phyloP scores from a whole-genome alignment of 805 yeast genomes.

The Metschnikowia reukaufii region DNA sequence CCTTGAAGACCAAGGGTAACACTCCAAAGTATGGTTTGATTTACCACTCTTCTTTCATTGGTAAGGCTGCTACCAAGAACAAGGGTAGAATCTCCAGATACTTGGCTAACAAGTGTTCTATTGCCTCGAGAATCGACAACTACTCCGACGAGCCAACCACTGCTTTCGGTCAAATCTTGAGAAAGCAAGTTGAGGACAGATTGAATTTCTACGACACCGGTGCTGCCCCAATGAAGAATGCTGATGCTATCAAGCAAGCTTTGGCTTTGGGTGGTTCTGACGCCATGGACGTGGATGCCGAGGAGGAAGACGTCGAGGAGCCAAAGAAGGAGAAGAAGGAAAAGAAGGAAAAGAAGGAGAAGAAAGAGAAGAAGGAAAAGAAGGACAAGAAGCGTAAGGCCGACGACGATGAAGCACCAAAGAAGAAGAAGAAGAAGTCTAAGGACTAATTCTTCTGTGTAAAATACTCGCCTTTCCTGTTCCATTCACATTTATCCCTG shows the following conservation, averaged over 20 bases:
- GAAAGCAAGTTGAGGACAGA: slow-evolving; percentile 97
- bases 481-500: slow-evolving; percentile 14
- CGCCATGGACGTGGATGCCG: slow-evolving; percentile 28
- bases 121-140: slow-evolving; percentile 97
- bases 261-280: slow-evolving; percentile 63
- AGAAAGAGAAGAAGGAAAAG: slow-evolving; percentile 32
- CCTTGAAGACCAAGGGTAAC: slow-evolving; percentile 96
- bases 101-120: slow-evolving; percentile 97
- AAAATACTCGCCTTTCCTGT: slow-evolving; percentile 4
- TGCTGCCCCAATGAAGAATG: slow-evolving; percentile 92
- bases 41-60: slow-evolving; percentile 95
- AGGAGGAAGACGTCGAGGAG: slow-evolving; percentile 28
- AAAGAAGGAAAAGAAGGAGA: slow-evolving; percentile 32
- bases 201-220: slow-evolving; percentile 95
- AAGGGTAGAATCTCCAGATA: slow-evolving; percentile 99
- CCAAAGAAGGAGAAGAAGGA: slow-evolving; percentile 36
- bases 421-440: slow-evolving; percentile 48
- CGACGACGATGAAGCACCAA: slow-evolving; percentile 39
- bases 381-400: slow-evolving; percentile 40
- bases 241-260: slow-evolving; percentile 92
- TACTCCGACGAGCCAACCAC: slow-evolving; percentile 93
- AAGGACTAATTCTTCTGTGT: slow-evolving; percentile 33
- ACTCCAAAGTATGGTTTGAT: slow-evolving; percentile 98
- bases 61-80: slow-evolving; percentile 97
- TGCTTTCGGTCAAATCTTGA: slow-evolving; percentile 85